Evolutionary conservation across 129 eudicot species (phyloP), one percentile per base, ranked within the genome.

Genomic region (Flaveria sonorensis): DNA sequence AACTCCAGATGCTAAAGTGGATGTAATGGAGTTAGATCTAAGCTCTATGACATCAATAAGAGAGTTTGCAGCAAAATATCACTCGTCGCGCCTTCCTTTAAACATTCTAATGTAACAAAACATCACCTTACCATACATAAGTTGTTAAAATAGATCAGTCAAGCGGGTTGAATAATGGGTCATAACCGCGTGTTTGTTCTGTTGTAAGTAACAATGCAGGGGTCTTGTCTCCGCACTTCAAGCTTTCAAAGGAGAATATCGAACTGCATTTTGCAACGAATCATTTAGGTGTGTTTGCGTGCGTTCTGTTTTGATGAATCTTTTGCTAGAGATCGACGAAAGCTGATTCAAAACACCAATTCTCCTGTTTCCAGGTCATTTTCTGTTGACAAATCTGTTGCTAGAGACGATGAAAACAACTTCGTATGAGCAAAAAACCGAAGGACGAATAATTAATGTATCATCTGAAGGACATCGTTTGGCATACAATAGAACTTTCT

Each of bases 151-250:
- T 4, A 15, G 64, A n/a, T 50, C 40, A 36, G 40, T 36, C 40
- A 36, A 36, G 40, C 19, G 3, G 18, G 74, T 70, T 56, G 15
- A 10, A 43, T 68, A 11, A 68, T 8, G 6, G 9, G 7, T 67
- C 16, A 40, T 24, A 61, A 24, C 23, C 5, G 6, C 6, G 15
- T 36, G 21, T 61, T 21, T 60, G 14, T 79, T 60, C 19, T 77
- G 75, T 43, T 77, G 71, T 7, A 53, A 82, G 86, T 67, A 71
- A 77, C 26, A 72, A 82, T 78, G 83, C 86, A 77, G 86, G 86
- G 53, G 79, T 73, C 19, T 57, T 74, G 7, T 57, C 75, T 19
- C 75, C 71, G 24, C 18, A 53, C 0, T 81, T 81, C 75, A 81
- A 71, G 55, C 75, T 80, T 28, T 80, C 83, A 0, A 28, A 73